Conservation (phyloP, 2,329 filamentous ascomycete species). For the Trichoderma sp. region DNA sequence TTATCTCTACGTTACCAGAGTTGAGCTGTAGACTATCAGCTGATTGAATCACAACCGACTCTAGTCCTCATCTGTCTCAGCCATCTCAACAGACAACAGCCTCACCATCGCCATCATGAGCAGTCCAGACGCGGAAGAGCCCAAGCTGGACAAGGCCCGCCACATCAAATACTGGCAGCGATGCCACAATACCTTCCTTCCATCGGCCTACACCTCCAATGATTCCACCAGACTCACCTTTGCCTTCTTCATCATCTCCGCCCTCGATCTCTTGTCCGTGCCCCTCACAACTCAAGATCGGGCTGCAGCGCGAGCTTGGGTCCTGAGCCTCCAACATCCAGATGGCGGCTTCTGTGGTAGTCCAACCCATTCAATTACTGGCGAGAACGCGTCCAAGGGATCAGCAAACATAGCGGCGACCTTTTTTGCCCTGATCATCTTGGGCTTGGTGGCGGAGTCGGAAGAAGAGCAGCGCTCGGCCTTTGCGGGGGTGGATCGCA, state of each 20-base stretch:
- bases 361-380: constrained; percentile 58
- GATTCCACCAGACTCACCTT: constrained; percentile 91
- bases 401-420: constrained; percentile 80
- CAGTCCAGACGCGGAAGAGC: not conserved
- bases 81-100: not conserved
- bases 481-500: constrained; percentile 66
- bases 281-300: constrained; percentile 53
- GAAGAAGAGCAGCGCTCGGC: constrained; percentile 44
- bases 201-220: constrained; percentile 79
- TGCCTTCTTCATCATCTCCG: constrained; percentile 84
- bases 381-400: constrained; percentile 47
- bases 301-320: constrained; percentile 64
- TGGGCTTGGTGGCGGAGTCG: constrained; percentile 56
- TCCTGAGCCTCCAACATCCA: constrained; percentile 83
- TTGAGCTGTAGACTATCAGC: not conserved
- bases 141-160: constrained; percentile 56
- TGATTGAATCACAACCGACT: not conserved
- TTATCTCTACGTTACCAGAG: not conserved
- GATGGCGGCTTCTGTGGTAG: constrained; percentile 87
- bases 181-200: constrained; percentile 79
- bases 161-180: constrained; percentile 94
- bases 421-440: constrained; percentile 78
- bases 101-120: not conserved
- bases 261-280: constrained; percentile 75
- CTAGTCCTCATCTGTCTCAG: not conserved